These are phyloP conservation scores for Maudiozyma turicensis DNA, from an alignment of 805 yeast genomes.

Conservation along the genomic window DNA sequence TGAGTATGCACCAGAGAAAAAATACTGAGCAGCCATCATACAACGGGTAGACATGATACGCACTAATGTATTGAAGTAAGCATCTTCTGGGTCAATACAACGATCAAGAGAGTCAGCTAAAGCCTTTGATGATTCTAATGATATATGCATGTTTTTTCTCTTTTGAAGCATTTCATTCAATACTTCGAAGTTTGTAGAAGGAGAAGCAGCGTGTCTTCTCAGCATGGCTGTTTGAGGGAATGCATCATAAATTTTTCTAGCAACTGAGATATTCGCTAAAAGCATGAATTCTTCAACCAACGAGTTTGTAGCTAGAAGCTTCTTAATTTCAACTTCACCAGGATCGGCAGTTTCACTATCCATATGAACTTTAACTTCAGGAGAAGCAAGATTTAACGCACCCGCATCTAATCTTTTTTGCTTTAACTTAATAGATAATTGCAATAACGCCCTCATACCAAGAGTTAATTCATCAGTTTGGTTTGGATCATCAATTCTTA, in stretches of 20 bases:
- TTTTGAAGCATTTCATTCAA: slow-evolving; percentile 82
- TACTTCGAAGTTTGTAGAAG: slow-evolving; percentile 81
- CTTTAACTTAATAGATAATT: slow-evolving; percentile 74
- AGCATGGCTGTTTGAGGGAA: slow-evolving; percentile 98
- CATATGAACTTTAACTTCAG: slow-evolving; percentile 95
- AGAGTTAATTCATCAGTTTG: slow-evolving; percentile 77
- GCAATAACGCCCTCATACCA: slow-evolving; percentile 76
- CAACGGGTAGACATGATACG: slow-evolving; percentile 97
- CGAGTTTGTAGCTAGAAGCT: slow-evolving; percentile 83
- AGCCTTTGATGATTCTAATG: slow-evolving; percentile 78
- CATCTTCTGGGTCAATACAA: slow-evolving; percentile 73
- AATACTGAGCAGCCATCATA: slow-evolving; percentile 98
- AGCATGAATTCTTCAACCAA: slow-evolving; percentile 97
- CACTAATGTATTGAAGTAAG: slow-evolving; percentile 84
- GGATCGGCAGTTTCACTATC: slow-evolving; percentile 97
- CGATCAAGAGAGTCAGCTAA: slow-evolving; percentile 89
- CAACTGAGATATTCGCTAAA: slow-evolving; percentile 93
- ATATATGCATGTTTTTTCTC: slow-evolving; percentile 64
- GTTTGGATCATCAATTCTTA: slow-evolving; percentile 70
- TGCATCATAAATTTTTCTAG: slow-evolving; percentile 81
- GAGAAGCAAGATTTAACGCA: slow-evolving; percentile 92
- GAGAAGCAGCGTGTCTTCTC: slow-evolving; percentile 97
- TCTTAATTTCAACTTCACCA: slow-evolving; percentile 85
- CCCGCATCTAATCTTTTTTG: slow-evolving; percentile 87
- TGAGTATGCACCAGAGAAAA: slow-evolving; percentile 81